Evolutionary conservation across 257 asterid species (phyloP).

Genomic region (Solanum peruvianum): DNA sequence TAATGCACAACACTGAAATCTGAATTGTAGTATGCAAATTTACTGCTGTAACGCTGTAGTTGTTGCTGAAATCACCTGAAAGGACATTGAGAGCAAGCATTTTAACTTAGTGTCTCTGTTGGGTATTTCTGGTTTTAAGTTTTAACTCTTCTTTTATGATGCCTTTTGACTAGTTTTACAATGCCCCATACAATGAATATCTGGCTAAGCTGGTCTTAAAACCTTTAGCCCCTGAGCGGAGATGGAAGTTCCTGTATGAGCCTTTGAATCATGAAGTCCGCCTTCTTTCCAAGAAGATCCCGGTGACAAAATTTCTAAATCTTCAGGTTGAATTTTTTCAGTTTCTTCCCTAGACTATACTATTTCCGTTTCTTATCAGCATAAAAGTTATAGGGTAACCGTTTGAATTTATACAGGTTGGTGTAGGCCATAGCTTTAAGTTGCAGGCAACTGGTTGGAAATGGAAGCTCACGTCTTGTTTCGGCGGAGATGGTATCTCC

Average conservation of each 20-base stretch:
- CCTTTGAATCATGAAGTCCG: slow-evolving; percentile 83
- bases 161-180: slow-evolving; percentile 42
- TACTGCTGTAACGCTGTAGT: neutral
- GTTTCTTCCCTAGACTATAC: neutral
- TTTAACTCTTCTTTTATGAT: neutral
- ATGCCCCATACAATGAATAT: slow-evolving; percentile 77
- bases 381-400: neutral
- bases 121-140: neutral
- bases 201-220: slow-evolving; percentile 86
- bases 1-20: neutral
- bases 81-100: neutral
- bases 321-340: slow-evolving; percentile 57
- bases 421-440: slow-evolving; percentile 92
- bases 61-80: neutral
- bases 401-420: slow-evolving; percentile 46
- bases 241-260: slow-evolving; percentile 83
- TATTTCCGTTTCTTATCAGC: neutral
- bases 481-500: slow-evolving; percentile 82
- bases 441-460: slow-evolving; percentile 94
- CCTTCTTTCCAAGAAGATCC: slow-evolving; percentile 88
- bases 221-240: slow-evolving; percentile 72
- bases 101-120: neutral
- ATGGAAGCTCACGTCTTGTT: slow-evolving; percentile 81
- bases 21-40: neutral
- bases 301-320: slow-evolving; percentile 70